phyloP scores from a whole-genome alignment of 2,329 filamentous ascomycete species.

The Alternaria triticina region DNA sequence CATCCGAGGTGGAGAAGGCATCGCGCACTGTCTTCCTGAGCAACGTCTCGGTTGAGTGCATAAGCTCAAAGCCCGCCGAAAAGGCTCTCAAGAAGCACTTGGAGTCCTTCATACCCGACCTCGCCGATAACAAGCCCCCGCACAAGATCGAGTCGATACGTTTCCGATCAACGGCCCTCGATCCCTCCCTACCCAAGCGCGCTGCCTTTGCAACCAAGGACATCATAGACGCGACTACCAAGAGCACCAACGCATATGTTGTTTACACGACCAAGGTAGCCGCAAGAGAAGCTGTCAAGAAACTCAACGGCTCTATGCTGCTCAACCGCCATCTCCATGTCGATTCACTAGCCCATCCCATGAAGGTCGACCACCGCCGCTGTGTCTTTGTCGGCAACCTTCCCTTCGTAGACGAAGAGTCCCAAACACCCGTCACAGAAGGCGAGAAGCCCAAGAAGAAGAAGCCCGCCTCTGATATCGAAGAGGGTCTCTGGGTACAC shows the following conservation, averaged over 20 bases:
- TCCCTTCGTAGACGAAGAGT: conserved; percentile 94
- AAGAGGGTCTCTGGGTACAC: conserved; percentile 89
- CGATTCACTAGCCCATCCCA: conserved; percentile 88
- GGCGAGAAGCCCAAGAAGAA: conserved; percentile 69
- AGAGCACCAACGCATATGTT: conserved; percentile 91
- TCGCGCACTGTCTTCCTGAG: conserved; percentile 89
- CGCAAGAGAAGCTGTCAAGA: conserved; percentile 75
- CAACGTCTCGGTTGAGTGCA: conserved; percentile 84
- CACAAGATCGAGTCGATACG: conserved; percentile 89
- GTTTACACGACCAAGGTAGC: conserved; percentile 81
- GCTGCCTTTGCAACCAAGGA: conserved; percentile 93
- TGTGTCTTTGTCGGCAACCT: conserved; percentile 98
- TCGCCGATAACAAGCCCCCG: conserved; percentile 54
- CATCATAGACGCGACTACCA: conserved; percentile 88
- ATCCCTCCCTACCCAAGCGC: conserved; percentile 82
- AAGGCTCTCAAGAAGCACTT: conserved; percentile 80
- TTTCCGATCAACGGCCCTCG: conserved; percentile 91
- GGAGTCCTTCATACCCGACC: conserved; percentile 70
- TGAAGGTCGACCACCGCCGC: conserved; percentile 79
- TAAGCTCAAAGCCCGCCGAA: conserved; percentile 81
- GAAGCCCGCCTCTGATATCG: conserved; percentile 80
- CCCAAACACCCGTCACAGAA: conserved; percentile 66
- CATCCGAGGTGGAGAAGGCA: conserved; percentile 78
- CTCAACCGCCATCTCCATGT: conserved; percentile 89
- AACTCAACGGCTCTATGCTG: conserved; percentile 82